Evolutionary conservation across 148 eudicot genomes (phyloP).

Genomic region (Tetragonia tetragonoides): DNA sequence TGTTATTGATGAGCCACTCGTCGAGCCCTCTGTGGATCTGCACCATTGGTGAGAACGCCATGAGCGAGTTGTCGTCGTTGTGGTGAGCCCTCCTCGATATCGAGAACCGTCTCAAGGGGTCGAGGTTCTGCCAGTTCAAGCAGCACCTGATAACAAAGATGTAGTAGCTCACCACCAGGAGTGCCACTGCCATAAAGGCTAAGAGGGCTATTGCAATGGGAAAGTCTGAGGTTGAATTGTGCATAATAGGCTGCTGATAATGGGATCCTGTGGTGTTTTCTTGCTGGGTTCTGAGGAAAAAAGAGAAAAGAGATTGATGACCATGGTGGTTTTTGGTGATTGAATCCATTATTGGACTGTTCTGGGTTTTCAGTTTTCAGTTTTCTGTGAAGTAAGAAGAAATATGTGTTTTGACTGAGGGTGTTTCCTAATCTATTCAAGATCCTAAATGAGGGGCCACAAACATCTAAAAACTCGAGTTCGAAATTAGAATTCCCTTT

Average conservation of each 20-base stretch:
- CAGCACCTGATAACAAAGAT: constrained; percentile 68
- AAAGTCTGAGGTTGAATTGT: constrained; percentile 43
- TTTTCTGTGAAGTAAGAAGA: constrained; percentile 7
- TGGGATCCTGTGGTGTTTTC: background rate
- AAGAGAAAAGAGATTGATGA: background rate
- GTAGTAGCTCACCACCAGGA: constrained; percentile 63
- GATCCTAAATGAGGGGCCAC: too few relatives aligned
- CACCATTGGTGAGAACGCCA: constrained; percentile 50
- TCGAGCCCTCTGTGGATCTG: constrained; percentile 54
- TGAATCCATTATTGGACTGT: constrained; percentile 18
- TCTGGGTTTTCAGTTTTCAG: background rate
- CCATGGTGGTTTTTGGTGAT: constrained; percentile 18
- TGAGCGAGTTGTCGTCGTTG: constrained; percentile 29
- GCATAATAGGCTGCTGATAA: constrained; percentile 18
- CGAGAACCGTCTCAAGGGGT: constrained; percentile 51
- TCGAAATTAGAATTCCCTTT: background rate
- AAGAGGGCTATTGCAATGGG: constrained; percentile 58
- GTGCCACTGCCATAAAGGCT: constrained; percentile 53
- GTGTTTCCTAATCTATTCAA: too few relatives aligned
- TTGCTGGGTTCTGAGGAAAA: constrained; percentile 2
- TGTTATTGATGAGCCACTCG: constrained; percentile 56
- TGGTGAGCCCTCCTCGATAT: constrained; percentile 18
- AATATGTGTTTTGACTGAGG: too few relatives aligned
- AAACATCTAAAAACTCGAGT: constrained; percentile 1
- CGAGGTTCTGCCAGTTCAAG: constrained; percentile 56